Evolutionary conservation across 1,284 basidiomycete genomes (phyloP), one percentile per base, ranked within the genome.

Genomic region (Leccinum griseonigrum): DNA sequence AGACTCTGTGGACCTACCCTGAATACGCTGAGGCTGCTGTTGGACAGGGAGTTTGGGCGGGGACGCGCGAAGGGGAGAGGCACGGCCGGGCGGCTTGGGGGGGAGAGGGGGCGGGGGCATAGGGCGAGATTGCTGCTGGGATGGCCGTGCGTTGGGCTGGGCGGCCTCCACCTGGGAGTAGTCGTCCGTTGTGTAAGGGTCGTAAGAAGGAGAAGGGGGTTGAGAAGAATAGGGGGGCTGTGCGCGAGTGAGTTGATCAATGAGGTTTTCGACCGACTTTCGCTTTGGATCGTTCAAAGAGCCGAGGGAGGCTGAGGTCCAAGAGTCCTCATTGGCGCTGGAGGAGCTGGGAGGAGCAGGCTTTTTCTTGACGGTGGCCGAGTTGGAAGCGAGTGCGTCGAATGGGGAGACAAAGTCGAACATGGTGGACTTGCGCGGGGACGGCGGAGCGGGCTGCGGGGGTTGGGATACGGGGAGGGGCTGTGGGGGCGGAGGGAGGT

Each of bases 371-470:
- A 82, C 73, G 8, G 77, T 65, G 6, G 78, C 69, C 26, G 81
- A 68, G 16, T 79, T 73, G 6, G 82, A 78, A 31, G 76, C 73
- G 32, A 93, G 80, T 13, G 90, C 89, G 68, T 93, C 91, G 67
- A 93, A 92, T 3, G 91, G 87, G 59, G 90, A 92, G 60, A 88
- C 81, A 64, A 91, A 93, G 56, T 92, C 89, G 68, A 92, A 93
- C 82, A 92, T 46, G 18, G 43, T 85, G 59, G 88, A 88, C 74
- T 88, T 88, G 66, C 85, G 87, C 32, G 86, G 82, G 51, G 89
- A 87, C 36, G 87, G 84, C 0, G 89, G 85, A 10, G 82, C 78
- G 52, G 81, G 81, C 58, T 80, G 83, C 61, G 78, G 78, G 28
- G 67, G 67, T 57, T 69, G 69, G 48, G 74, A 61, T 57, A 61